A percentile compares a stretch with the other conserved stretches of the same genome.
Evolutionary conservation across 2,329 filamentous ascomycete species (phyloP).

Genomic region (Kalmusia sp.): DNA sequence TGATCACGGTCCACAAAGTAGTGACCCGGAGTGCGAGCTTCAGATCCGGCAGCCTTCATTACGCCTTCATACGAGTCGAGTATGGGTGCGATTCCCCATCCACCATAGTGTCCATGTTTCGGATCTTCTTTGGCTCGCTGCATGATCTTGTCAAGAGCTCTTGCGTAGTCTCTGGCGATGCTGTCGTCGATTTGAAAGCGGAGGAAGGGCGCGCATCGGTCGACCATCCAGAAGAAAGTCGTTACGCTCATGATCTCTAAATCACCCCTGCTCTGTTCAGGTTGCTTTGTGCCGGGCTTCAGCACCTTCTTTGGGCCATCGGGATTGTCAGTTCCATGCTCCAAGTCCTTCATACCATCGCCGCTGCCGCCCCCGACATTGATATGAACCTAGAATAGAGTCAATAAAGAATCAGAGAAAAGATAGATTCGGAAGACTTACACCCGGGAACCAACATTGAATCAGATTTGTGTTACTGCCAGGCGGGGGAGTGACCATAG

Average conservation of each 20-base stretch:
- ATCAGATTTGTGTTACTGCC: conserved; percentile 48
- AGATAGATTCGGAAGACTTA: conserved; percentile 16
- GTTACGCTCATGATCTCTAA: not conserved
- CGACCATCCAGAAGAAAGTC: conserved; percentile 10
- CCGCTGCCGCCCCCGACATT: conserved; percentile 58
- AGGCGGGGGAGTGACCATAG: conserved; percentile 55
- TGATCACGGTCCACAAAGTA: conserved; percentile 34
- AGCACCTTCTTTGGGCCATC: not conserved
- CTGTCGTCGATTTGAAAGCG: conserved; percentile 11
- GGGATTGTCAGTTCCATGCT: conserved; percentile 35
- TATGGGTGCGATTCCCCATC: conserved; percentile 56
- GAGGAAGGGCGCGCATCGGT: conserved; percentile 6
- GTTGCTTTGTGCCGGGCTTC: not conserved
- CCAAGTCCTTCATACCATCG: conserved; percentile 35
- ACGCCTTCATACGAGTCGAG: conserved; percentile 49
- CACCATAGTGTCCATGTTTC: conserved; percentile 13
- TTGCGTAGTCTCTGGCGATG: conserved; percentile 6
- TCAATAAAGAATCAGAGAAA: not conserved
- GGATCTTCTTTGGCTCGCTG: not conserved
- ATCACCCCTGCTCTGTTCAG: not conserved
- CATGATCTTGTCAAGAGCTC: conserved; percentile 23
- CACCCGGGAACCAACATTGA: conserved; percentile 62
- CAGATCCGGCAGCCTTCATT: conserved; percentile 52
- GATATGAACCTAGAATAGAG: conserved; percentile 44
- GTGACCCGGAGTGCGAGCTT: conserved; percentile 52